A percentile compares a stretch with the other conserved stretches of the same genome.
These are phyloP conservation scores for Penicillium cinerascens DNA, from an alignment of 495 filamentous ascomycete genomes.

Conservation along the genomic window DNA sequence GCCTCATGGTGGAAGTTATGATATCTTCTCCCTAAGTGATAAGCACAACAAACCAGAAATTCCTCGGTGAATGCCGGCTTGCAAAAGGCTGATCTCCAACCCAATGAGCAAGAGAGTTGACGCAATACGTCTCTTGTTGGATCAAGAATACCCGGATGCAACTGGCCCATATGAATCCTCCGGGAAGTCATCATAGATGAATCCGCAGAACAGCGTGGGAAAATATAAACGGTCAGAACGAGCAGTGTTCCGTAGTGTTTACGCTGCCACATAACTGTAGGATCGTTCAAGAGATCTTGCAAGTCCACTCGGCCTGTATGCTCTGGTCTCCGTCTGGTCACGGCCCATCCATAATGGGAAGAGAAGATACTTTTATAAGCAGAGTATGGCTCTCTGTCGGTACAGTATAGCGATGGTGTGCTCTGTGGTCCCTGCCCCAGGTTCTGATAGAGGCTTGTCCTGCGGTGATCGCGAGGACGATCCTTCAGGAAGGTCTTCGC, in stretches of 20 bases:
- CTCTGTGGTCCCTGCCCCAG: conserved; percentile 12
- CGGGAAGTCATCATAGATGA: conserved; percentile 5
- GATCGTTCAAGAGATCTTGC: conserved; percentile 6
- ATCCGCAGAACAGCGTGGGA: conserved; percentile 1
- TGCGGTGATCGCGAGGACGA: neutral
- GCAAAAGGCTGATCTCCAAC: conserved; percentile 10
- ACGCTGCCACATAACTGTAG: conserved; percentile 12
- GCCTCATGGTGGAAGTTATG: conserved; percentile 99
- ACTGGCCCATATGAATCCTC: conserved; percentile 15
- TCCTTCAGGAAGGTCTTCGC: neutral
- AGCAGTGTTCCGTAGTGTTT: neutral
- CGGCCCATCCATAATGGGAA: conserved; percentile 8
- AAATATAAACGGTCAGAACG: neutral
- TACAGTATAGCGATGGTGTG: conserved; percentile 17
- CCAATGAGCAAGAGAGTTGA: conserved; percentile 23
- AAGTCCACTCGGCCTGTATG: conserved; percentile 8
- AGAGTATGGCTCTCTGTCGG: conserved; percentile 12
- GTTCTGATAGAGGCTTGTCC: conserved; percentile 6
- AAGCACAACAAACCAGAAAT: conserved; percentile 1
- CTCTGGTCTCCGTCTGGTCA: neutral
- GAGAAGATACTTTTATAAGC: conserved; percentile 2
- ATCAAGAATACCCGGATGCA: neutral
- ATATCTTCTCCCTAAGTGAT: conserved; percentile 88
- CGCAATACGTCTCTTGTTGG: conserved; percentile 16
- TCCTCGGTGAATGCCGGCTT: neutral